Conservation (phyloP, 345 rosid genomes). For the Citrus trifoliata region DNA sequence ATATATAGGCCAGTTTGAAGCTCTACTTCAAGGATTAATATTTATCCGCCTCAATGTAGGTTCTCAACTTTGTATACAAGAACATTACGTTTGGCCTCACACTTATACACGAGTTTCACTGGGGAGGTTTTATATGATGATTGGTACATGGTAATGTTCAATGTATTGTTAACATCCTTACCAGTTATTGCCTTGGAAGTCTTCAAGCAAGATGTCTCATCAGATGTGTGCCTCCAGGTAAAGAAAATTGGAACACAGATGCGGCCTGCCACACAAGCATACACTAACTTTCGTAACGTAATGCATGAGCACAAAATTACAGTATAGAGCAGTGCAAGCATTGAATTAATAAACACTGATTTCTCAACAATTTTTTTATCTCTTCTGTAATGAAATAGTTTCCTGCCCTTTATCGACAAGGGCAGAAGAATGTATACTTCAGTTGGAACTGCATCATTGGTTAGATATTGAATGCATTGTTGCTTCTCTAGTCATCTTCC, state of each 20-base stretch:
- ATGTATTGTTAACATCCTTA: slow-evolving; percentile 66
- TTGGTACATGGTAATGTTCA: slow-evolving; percentile 69
- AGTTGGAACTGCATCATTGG: slow-evolving; percentile 66
- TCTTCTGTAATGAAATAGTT: slow-evolving; percentile 37
- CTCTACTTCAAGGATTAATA: neutral
- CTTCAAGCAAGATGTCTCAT: slow-evolving; percentile 66
- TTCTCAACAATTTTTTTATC: neutral
- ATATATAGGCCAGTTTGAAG: neutral
- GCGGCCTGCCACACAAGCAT: neutral
- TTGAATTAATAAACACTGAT: no score
- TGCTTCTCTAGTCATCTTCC: slow-evolving; percentile 54
- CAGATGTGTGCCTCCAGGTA: slow-evolving; percentile 69
- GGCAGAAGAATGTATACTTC: slow-evolving; percentile 62
- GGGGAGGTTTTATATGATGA: slow-evolving; percentile 69
- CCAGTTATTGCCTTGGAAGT: slow-evolving; percentile 78
- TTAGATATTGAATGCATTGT: slow-evolving; percentile 59
- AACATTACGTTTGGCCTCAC: slow-evolving; percentile 80
- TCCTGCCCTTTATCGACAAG: slow-evolving; percentile 78
- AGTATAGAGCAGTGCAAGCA: neutral
- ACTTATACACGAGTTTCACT: slow-evolving; percentile 60
- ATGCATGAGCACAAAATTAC: neutral
- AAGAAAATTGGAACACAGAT: neutral
- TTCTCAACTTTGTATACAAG: slow-evolving; percentile 75
- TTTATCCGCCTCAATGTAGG: slow-evolving; percentile 25
- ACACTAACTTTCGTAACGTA: neutral